Percentiles rank a stretch among this genome's conserved stretches.
phyloP scores from a whole-genome alignment of 805 yeast genomes.

The Starmerella apis region DNA sequence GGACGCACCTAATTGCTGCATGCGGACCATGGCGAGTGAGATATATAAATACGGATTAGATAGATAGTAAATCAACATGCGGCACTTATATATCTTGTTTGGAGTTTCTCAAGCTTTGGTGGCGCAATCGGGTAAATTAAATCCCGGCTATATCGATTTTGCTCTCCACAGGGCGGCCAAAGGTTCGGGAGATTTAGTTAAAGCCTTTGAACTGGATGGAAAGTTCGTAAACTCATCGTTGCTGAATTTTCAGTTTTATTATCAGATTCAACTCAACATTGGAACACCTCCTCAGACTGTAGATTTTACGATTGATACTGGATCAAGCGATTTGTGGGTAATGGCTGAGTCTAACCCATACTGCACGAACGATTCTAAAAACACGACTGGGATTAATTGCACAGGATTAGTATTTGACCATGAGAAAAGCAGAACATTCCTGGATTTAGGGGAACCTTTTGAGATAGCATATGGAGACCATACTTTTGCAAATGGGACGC shows the following conservation, averaged over 20 bases:
- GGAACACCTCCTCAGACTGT: slow-evolving; percentile 50
- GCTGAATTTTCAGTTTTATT: slow-evolving; percentile 21
- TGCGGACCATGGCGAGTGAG: background rate
- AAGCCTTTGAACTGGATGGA: background rate
- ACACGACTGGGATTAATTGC: slow-evolving; percentile 23
- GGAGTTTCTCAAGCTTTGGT: background rate
- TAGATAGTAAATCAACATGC: no score
- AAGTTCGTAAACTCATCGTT: background rate
- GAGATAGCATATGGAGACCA: slow-evolving; percentile 35
- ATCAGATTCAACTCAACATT: slow-evolving; percentile 27
- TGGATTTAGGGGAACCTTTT: slow-evolving; percentile 18
- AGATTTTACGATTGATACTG: slow-evolving; percentile 54
- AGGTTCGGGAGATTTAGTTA: background rate
- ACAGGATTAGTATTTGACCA: slow-evolving; percentile 27
- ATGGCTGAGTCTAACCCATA: slow-evolving; percentile 19
- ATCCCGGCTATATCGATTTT: slow-evolving; percentile 7
- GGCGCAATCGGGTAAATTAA: no score
- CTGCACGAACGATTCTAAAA: slow-evolving; percentile 8
- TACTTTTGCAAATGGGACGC: slow-evolving; percentile 43
- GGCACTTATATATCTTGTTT: no score
- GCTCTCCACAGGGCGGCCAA: slow-evolving; percentile 8
- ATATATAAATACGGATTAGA: background rate
- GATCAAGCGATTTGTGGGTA: slow-evolving; percentile 66
- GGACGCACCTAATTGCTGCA: background rate
- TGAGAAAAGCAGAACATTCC: slow-evolving; percentile 28